phyloP scores from a whole-genome alignment of 495 filamentous ascomycete genomes.

The Penicillium samsonianum region DNA sequence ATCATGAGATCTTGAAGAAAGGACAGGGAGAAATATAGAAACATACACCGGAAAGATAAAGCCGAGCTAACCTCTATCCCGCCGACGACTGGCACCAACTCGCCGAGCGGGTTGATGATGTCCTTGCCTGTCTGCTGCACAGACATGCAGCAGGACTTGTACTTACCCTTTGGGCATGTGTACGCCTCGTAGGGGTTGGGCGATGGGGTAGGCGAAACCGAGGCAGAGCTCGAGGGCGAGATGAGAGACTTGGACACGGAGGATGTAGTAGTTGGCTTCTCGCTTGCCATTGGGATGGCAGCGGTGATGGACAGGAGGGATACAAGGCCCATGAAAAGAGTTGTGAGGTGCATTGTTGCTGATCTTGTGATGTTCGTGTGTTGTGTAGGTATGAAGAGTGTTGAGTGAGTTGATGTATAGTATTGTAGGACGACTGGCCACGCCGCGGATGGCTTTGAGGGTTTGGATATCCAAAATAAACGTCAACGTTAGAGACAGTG shows the following conservation, averaged over 20 bases:
- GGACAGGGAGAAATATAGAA: slow-evolving; percentile 10
- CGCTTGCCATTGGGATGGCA: slow-evolving; percentile 13
- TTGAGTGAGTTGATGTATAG: background rate
- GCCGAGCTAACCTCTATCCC: slow-evolving; percentile 29
- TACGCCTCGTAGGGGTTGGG: slow-evolving; percentile 22
- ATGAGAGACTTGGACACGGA: slow-evolving; percentile 3
- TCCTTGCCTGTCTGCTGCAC: slow-evolving; percentile 23
- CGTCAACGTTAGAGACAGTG: background rate
- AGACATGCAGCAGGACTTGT: slow-evolving; percentile 37
- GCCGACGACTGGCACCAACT: slow-evolving; percentile 27
- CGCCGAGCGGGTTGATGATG: slow-evolving; percentile 23
- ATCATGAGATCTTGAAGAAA: background rate
- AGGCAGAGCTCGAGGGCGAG: background rate
- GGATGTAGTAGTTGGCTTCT: slow-evolving; percentile 13
- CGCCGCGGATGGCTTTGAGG: background rate
- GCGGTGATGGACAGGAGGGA: slow-evolving; percentile 17
- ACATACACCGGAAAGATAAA: slow-evolving; percentile 38
- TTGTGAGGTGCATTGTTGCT: slow-evolving; percentile 18
- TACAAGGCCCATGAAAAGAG: slow-evolving; percentile 11
- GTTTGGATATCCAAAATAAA: background rate
- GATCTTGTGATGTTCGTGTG: background rate
- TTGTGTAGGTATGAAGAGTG: background rate
- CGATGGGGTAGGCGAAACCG: slow-evolving; percentile 1
- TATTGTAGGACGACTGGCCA: background rate
- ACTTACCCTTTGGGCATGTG: slow-evolving; percentile 22